Base-by-base conservation (phyloP, 805 yeast genomes). In the Pichia californica region DNA sequence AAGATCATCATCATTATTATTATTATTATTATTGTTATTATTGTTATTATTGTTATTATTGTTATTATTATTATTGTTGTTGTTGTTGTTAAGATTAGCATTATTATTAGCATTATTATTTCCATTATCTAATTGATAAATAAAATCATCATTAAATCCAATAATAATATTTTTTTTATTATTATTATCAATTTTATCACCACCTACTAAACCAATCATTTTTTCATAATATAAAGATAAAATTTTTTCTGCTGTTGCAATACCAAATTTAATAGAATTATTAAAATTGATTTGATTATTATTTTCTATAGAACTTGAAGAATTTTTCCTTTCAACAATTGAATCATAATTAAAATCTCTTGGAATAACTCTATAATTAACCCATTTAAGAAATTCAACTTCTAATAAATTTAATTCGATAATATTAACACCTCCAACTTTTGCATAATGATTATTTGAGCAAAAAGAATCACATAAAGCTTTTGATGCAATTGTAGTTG, bases 391-490 rank as follows among this genome's bases (percentile, higher is more conserved):
- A 55, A 93, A 88, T 62, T 93, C 98, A 41, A 84, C 79, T 59
- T 91, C 99, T 37, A 91, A 69, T 43, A 91, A 72, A 61, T 93
- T 93, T 52, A 89, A 68, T 58, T 88, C 97, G 46, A 79, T 73
- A 38, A 83, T 67, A 34, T 87, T 87, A 5, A 88, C 83, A 47
- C 99, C 98, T 3, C 99, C 99, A 16, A 93, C 97, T 59, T 84
- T 85, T 11, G 98, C 95, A 57, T 93, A 91, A 62, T 93, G 96
- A 36, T 82, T 75, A 62, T 89, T 91, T 14, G 96, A 88, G 64
- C 93, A 89, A 63, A 93, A 91, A 21, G 89, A 83, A 64, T 91
- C 99, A 62, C 96, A 88, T 51, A 88, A 71, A 1, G 95, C 91
- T 60, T 91, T 91, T 50, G 91, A 81, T 0, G 93, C 95, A 2